Evolutionary conservation across 352 stramenopile genomes (phyloP).

Genomic region (Pythium utonaiense): DNA sequence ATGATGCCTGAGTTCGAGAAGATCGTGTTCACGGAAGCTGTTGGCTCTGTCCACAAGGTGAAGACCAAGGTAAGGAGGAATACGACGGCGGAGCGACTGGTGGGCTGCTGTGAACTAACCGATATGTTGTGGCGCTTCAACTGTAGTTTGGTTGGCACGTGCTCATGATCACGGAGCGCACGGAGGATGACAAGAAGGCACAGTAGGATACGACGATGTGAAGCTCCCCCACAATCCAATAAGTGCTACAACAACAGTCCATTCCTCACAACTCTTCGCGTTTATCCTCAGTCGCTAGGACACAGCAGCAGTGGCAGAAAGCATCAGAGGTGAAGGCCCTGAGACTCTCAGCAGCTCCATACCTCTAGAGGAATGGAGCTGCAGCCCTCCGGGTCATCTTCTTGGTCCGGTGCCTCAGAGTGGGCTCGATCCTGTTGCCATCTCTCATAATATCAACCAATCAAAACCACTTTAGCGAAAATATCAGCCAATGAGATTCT

Average conservation of each 20-base stretch:
- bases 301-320: too few relatives aligned
- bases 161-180: slow-evolving; percentile 63
- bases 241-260: too few relatives aligned
- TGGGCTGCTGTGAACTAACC: background rate
- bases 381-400: too few relatives aligned
- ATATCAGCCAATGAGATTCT: slow-evolving; percentile 14
- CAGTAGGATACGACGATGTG: background rate
- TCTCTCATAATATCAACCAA: slow-evolving; percentile 1
- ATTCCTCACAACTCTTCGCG: too few relatives aligned
- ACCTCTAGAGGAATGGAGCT: too few relatives aligned
- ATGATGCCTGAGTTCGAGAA: slow-evolving; percentile 81
- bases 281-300: too few relatives aligned
- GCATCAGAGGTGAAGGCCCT: too few relatives aligned
- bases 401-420: background rate
- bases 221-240: background rate
- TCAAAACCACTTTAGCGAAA: background rate
- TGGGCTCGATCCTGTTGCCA: background rate
- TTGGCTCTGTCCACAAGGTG: slow-evolving; percentile 57
- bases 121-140: slow-evolving; percentile 12
- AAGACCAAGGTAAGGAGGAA: slow-evolving; percentile 46
- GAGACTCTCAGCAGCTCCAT: too few relatives aligned
- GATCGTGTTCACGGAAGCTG: slow-evolving; percentile 51
- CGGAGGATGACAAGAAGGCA: slow-evolving; percentile 34
- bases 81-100: too few relatives aligned
- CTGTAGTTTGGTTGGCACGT: slow-evolving; percentile 73